Percentiles rank a stretch among this genome's conserved stretches.
Evolutionary conservation across 78 protist species (phyloP).

Genomic region (Monosiga brevicollis): DNA sequence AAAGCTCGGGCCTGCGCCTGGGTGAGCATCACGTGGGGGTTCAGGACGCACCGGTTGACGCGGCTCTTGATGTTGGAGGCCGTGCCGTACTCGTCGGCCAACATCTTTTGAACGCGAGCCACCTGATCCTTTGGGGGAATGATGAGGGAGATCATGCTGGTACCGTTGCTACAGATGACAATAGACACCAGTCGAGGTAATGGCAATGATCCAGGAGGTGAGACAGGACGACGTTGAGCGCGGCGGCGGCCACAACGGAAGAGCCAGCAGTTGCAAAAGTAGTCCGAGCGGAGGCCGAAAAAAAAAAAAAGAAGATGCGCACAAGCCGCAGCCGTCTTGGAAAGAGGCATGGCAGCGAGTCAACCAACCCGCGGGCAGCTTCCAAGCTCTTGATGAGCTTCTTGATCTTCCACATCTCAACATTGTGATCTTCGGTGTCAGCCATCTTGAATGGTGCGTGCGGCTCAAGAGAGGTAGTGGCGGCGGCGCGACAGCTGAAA

Average conservation of each 20-base stretch:
- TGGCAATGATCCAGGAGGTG: no score
- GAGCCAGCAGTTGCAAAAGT: no score
- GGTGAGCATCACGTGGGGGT: neutral
- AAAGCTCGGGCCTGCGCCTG: neutral
- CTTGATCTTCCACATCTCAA: conserved; percentile 81
- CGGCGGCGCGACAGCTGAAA: no score
- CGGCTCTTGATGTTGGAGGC: conserved; percentile 97
- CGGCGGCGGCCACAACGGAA: no score
- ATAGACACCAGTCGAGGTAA: no score
- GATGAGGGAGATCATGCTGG: conserved; percentile 95
- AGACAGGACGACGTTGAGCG: no score
- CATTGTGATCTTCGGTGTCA: conserved; percentile 31
- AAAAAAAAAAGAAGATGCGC: no score
- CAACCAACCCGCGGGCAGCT: conserved; percentile 76
- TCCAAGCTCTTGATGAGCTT: conserved; percentile 67
- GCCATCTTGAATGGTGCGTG: neutral
- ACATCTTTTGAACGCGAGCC: conserved; percentile 76
- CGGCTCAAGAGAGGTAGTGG: no score
- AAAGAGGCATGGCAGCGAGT: no score
- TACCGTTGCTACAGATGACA: conserved; percentile 88
- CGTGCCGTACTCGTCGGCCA: conserved; percentile 97
- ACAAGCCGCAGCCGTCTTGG: no score
- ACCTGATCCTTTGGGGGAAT: conserved; percentile 95
- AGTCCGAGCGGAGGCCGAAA: no score
- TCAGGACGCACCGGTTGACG: conserved; percentile 52